Percentiles rank a stretch among this genome's conserved stretches.
Evolutionary conservation across 805 yeast genomes (phyloP).

Genomic region (Lipomyces sp.): DNA sequence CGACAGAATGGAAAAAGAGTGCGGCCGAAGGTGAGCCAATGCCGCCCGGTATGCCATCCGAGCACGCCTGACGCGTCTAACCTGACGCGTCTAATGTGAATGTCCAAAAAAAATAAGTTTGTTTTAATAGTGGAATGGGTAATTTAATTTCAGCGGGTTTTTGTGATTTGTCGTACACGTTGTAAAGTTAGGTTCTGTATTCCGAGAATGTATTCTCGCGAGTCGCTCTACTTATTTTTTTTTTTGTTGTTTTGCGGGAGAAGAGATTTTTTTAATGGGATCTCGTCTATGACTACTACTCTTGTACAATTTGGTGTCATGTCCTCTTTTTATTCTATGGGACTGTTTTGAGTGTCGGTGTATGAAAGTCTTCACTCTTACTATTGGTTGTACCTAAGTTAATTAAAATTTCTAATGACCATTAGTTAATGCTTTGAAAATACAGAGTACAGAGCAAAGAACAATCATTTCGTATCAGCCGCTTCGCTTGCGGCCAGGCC

Average conservation of each 20-base stretch:
- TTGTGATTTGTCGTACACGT: background rate
- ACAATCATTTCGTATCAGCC: background rate
- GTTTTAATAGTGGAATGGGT: background rate
- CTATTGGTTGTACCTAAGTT: background rate
- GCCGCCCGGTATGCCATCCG: conserved; percentile 1
- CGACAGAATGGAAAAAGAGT: conserved; percentile 37
- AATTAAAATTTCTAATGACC: background rate
- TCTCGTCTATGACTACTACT: background rate
- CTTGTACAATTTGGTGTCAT: conserved; percentile 1
- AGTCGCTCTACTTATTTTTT: background rate
- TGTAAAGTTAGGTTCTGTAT: background rate
- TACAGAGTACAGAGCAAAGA: too few species aligned
- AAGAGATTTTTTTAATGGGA: background rate
- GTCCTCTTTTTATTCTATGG: background rate
- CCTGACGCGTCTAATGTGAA: background rate
- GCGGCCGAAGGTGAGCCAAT: conserved; percentile 35
- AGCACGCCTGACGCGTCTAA: background rate
- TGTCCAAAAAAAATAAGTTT: background rate
- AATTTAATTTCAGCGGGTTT: background rate
- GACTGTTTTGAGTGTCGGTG: background rate
- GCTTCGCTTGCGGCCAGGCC: background rate
- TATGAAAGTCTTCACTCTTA: background rate
- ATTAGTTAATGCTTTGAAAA: background rate
- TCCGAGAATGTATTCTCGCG: background rate
- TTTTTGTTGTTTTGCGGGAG: background rate